Base-by-base conservation (phyloP, 352 stramenopile species). In the Aphanomyces invadans region DNA sequence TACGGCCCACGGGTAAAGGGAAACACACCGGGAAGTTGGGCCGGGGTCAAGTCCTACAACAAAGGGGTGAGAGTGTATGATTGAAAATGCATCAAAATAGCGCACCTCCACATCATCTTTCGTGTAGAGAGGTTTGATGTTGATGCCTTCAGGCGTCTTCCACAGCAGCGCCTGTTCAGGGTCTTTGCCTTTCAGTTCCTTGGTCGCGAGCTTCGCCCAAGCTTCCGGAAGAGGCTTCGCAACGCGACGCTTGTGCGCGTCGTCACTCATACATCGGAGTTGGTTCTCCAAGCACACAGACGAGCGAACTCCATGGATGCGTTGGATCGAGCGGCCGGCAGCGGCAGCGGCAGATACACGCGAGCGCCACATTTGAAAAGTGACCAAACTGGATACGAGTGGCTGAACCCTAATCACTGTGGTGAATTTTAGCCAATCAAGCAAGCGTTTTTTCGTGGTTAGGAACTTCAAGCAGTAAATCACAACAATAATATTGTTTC, bases 101-200 rank as follows among this genome's bases (percentile, higher is more conserved):
- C 53, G 12, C 56, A 76, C 75, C 66, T 90, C 74, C 53, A 91
- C 52, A 72, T 97, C 82, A 0, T 82, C 62, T 68, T 86, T 77
- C 32, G 87, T 98, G 76, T 98, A 99, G 25, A 98, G 76, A 7
- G 96, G 95, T 74, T 98, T 98, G 54, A 99, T 90, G 32, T 75
- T 77, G 65, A 99, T 97, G 15, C 87, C 92, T 74, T 99, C 96
- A 19, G 90, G 87, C 46, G 90, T 97, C 36, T 81, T 72, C 69
- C 79, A 86, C 29, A 88, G 71, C n/a, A 98, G 74, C 33, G 78
- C 76, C 49, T 82, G 76, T 26, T 80, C 76, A 39, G 78, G 74
- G 31, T 88, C 79, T 49, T 90, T 87, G 31, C 87, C 86, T 65
- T 91, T 91, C 51, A 96, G 75, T 74, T 97, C 86, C 68, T 96